Evolutionary conservation across 2,329 filamentous ascomycete species (phyloP).

Genomic region (Tolypocladium album): DNA sequence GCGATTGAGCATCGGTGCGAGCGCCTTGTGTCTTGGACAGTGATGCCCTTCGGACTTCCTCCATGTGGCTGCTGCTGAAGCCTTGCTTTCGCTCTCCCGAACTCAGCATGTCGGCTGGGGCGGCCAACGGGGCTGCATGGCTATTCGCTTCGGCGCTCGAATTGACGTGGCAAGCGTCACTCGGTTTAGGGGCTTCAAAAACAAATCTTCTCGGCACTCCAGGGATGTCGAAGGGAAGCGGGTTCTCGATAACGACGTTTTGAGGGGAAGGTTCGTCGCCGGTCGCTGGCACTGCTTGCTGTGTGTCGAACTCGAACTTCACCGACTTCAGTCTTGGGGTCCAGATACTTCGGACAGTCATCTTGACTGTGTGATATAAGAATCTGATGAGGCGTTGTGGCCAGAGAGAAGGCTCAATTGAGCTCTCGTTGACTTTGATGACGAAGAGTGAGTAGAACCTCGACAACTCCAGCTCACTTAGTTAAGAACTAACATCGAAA

Average conservation of each 20-base stretch:
- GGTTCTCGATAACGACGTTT: background rate
- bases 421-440: background rate
- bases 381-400: background rate
- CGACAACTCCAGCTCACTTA: background rate
- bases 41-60: background rate
- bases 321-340: background rate
- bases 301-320: slow-evolving; percentile 1
- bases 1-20: background rate
- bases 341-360: background rate
- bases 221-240: background rate
- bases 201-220: background rate
- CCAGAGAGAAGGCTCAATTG: background rate
- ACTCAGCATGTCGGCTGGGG: background rate
- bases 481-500: too few relatives aligned
- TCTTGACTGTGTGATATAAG: background rate
- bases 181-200: background rate
- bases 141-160: background rate
- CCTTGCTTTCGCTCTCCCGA: background rate
- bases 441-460: background rate
- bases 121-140: background rate
- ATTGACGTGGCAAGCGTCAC: background rate
- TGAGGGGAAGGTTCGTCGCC: background rate
- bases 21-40: background rate
- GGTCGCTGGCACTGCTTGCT: background rate
- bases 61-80: background rate